Percentiles rank a stretch among this genome's conserved stretches.
Evolutionary conservation across 441 rosid species (phyloP).

Genomic region (Biscutella laevigata): DNA sequence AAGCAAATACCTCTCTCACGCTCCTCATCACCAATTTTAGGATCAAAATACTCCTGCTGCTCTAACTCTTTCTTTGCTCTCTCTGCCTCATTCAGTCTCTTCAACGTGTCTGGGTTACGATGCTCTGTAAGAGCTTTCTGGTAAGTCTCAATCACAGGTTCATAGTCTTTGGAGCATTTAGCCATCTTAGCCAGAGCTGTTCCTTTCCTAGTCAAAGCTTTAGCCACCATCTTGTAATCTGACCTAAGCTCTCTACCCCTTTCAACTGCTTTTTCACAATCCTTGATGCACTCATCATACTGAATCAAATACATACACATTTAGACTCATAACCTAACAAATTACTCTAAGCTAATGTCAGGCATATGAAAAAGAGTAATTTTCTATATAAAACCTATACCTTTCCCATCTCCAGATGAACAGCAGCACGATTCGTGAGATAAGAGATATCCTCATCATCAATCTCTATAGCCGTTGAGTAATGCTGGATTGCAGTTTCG

Average conservation of each 20-base stretch:
- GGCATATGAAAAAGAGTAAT: neutral
- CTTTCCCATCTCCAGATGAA: slow-evolving; percentile 83
- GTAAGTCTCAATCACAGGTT: slow-evolving; percentile 79
- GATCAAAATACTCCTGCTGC: slow-evolving; percentile 83
- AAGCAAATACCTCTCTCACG: slow-evolving; percentile 83
- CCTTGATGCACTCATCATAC: slow-evolving; percentile 81
- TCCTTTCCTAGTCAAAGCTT: slow-evolving; percentile 95
- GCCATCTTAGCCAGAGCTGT: slow-evolving; percentile 73
- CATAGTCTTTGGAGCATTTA: slow-evolving; percentile 70
- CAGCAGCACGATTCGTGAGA: slow-evolving; percentile 86
- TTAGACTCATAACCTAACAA: neutral
- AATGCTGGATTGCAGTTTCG: slow-evolving; percentile 65
- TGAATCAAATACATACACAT: slow-evolving; percentile 23
- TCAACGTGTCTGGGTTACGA: slow-evolving; percentile 89
- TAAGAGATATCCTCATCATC: slow-evolving; percentile 83
- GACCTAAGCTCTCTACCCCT: slow-evolving; percentile 91
- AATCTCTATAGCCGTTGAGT: slow-evolving; percentile 63
- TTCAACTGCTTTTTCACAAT: slow-evolving; percentile 95
- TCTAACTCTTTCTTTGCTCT: slow-evolving; percentile 85
- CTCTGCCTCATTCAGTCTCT: slow-evolving; percentile 82
- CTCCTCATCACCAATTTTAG: slow-evolving; percentile 73
- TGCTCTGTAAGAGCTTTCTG: slow-evolving; percentile 99
- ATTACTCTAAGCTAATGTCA: neutral
- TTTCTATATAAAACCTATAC: slow-evolving; percentile 32
- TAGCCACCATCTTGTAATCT: slow-evolving; percentile 89